A percentile compares a stretch with the other conserved stretches of the same genome.
phyloP scores from a whole-genome alignment of 2,329 filamentous ascomycete species.

The Lecanicillium sp. region DNA sequence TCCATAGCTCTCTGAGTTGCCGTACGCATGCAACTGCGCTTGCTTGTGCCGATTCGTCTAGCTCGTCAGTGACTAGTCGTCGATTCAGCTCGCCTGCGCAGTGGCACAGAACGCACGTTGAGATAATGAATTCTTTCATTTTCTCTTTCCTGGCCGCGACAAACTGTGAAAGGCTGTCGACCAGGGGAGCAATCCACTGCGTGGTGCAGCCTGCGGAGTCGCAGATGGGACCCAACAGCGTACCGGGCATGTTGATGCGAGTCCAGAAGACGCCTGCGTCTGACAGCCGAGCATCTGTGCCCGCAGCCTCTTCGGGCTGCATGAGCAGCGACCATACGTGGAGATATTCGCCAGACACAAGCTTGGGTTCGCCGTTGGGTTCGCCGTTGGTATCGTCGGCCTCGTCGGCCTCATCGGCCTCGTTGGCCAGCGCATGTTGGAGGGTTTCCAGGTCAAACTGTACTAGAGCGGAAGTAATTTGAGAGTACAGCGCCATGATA shows the following conservation, averaged over 20 bases:
- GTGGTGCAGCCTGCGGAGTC: background rate
- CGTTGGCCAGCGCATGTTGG: background rate
- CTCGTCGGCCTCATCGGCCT: background rate
- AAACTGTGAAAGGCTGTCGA: background rate
- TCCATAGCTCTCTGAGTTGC: conserved; percentile 4
- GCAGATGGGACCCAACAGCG: background rate
- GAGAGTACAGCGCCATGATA: conserved; percentile 1
- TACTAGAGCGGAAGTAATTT: conserved; percentile 5
- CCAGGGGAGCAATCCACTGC: conserved; percentile 1
- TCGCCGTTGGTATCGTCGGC: too few relatives aligned
- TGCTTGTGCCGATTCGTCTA: too few relatives aligned
- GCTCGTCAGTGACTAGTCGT: background rate
- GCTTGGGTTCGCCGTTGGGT: too few relatives aligned
- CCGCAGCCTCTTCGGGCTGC: background rate
- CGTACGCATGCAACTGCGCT: background rate
- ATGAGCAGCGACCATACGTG: conserved; percentile 2
- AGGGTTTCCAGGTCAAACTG: background rate
- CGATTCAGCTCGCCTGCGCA: background rate
- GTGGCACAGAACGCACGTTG: background rate
- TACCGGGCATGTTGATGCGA: background rate
- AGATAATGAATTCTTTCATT: background rate
- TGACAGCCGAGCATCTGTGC: too few relatives aligned
- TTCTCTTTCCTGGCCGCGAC: background rate
- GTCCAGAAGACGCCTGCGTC: too few relatives aligned
- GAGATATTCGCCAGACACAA: background rate